Conservation (phyloP, 371 early-diverging fungal genomes). For the Lichtheimia hyalospora region DNA sequence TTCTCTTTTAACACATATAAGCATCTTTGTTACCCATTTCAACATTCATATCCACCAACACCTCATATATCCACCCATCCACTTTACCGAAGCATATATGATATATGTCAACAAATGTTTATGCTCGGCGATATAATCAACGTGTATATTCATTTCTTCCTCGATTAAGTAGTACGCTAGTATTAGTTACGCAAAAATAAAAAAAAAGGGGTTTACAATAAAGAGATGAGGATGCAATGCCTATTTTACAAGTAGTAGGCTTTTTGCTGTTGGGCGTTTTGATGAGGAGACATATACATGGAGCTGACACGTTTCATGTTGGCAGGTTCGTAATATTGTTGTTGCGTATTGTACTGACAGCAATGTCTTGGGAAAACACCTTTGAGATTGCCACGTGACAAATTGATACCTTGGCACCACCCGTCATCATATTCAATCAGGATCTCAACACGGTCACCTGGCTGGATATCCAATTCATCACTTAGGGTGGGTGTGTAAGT, state of each 20-base stretch:
- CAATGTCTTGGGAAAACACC: conserved; percentile 72
- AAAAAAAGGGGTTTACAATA: neutral
- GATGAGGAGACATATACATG: conserved; percentile 19
- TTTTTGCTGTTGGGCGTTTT: neutral
- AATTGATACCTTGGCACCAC: conserved; percentile 67
- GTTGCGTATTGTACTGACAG: neutral
- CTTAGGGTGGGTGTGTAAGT: conserved; percentile 65
- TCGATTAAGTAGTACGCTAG: no score
- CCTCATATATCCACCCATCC: no score
- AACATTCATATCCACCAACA: neutral
- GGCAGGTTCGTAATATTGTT: conserved; percentile 2
- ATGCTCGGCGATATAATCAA: neutral
- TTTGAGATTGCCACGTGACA: conserved; percentile 54
- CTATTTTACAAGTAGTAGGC: neutral
- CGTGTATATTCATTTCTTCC: no score
- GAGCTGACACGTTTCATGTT: conserved; percentile 46
- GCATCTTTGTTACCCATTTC: neutral
- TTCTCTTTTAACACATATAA: neutral
- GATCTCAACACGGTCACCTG: conserved; percentile 64
- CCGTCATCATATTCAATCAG: conserved; percentile 72
- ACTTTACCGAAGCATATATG: no score
- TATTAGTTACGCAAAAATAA: neutral
- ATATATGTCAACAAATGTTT: no score
- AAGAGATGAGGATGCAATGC: neutral
- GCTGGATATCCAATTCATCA: conserved; percentile 68